Evolutionary conservation across 345 rosid genomes (phyloP).

Genomic region (Cardamine occulta): DNA sequence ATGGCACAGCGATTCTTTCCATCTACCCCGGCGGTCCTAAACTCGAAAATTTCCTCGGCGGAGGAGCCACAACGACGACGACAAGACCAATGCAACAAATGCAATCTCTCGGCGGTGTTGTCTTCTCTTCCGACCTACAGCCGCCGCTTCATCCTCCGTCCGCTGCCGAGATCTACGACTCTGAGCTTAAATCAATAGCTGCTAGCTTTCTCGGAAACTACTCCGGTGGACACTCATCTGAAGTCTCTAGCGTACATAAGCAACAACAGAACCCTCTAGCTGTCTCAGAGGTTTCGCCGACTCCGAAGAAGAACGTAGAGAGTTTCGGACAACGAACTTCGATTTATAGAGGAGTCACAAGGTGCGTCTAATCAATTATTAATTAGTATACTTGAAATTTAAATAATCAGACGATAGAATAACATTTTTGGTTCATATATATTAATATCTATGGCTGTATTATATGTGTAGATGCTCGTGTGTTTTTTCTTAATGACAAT

Average conservation of each 20-base stretch:
- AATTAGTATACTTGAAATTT: neutral
- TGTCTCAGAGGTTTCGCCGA: conserved; percentile 39
- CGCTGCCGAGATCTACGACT: conserved; percentile 56
- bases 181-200: conserved; percentile 78
- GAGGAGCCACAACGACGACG: conserved; percentile 28
- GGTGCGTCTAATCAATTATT: conserved; percentile 45
- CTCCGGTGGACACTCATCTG: conserved; percentile 40
- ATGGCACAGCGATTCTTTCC: conserved; percentile 50
- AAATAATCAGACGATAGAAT: neutral
- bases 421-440: neutral
- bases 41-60: conserved; percentile 77
- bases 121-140: conserved; percentile 43
- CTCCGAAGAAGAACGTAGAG: conserved; percentile 62
- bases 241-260: conserved; percentile 29
- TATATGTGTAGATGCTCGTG: conserved; percentile 3
- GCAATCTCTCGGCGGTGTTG: conserved; percentile 36
- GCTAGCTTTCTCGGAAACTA: conserved; percentile 75
- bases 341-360: conserved; percentile 85
- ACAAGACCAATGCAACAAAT: conserved; percentile 42
- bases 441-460: neutral
- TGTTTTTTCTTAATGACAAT: neutral
- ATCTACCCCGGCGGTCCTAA: conserved; percentile 64
- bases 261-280: conserved; percentile 39
- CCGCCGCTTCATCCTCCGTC: conserved; percentile 35
- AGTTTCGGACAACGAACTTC: conserved; percentile 94